Base-by-base conservation (phyloP, 176 grass and related monocot genomes). In the Rhynchospora tenuis region DNA sequence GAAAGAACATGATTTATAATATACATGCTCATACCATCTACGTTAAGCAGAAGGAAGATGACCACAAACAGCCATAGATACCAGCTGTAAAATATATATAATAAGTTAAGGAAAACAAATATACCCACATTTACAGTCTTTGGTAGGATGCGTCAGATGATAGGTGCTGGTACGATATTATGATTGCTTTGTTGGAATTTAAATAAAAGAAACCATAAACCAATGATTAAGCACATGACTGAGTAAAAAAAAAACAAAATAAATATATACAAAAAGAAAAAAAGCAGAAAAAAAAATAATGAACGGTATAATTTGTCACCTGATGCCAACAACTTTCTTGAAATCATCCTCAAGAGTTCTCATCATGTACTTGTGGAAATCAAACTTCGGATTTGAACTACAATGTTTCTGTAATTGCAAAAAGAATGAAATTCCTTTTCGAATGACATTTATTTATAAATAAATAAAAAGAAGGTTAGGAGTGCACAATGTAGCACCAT, bases 61-160 rank as follows among this genome's bases (percentile, higher is more conserved):
- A 93, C 87, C 10, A 93, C 92, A 87, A 98, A 95, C 69, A 95
- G 89, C 88, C 95, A 98, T 22, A 93, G 64, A 65, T 89, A 95
- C 95, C 92, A 95, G 84, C 93, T 98, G 92, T 88, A 93, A 64
- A 75, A 58, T 45, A 42, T 46, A 63, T 0, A 81, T 16, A 79
- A 20, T 45, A 43, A 72, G 2, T 44, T 86, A 12, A 50, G 27
- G 6, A 3, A 31, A 28, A 54, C 73, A 55, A 19, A 54, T 54
- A 77, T 17, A 55, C 31, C 55, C 48, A 22, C 50, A 31, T 28
- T 19, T 76, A 14, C 72, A 71, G 67, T 71, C 71, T 52, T 52
- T 74, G 10, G n/a, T 24, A 27, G 46, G 20, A 0, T 74, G 26
- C 46, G 52, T 74, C 47, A 52, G 72, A 27, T 75, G 23, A 54